Base-by-base conservation (phyloP, 2,329 filamentous ascomycete species). In the Xylaria sp. region DNA sequence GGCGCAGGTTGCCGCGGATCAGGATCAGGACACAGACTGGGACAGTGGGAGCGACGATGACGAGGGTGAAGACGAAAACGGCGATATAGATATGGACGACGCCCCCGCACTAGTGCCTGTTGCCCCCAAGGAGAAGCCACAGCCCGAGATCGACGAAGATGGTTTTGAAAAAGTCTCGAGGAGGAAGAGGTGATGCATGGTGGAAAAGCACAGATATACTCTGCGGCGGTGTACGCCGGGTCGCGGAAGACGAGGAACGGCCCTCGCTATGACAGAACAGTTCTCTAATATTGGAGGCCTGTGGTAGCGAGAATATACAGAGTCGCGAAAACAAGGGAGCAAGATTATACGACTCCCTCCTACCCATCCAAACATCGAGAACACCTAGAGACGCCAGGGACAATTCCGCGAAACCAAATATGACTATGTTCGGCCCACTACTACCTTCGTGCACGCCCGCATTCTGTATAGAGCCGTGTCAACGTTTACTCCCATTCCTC, bases 111-210 rank as follows among this genome's bases (percentile, higher is more conserved):
- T 92, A 70, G 86, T 89, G 48, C 34, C 61, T 21, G 77, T 83
- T 47, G 83, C 78, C 54, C 82, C 84, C 14, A 89, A 85, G 78
- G 89, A 92, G 79, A 92, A 89, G 81, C 79, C 84, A 17, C 85
- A 87, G 76, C 91, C 92, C 0, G 88, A 93, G 78, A 84, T 94
- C 54, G 92, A 95, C 79, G 92, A 94, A 72, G 92, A 95, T 76
- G 92, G 92, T 4, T 95, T 95, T 78, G 93, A 89, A 17, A 93
- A 87, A 80, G 92, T 94, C 72, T 86, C 89, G 64, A 85, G 87
- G 75, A 92, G 89, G 82, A 92, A 89, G 85, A 86, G 84, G 67
- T 76, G 82, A 76, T 64, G 36, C 21, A 53, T 48, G 42, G 58
- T 48, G 53, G 64, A 54, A 54, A 62, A 24, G n/a, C 27, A 45